Evolutionary conservation across 2,329 filamentous ascomycete genomes (phyloP), one percentile per base, ranked within the genome.

Genomic region (Massarina eburnea): DNA sequence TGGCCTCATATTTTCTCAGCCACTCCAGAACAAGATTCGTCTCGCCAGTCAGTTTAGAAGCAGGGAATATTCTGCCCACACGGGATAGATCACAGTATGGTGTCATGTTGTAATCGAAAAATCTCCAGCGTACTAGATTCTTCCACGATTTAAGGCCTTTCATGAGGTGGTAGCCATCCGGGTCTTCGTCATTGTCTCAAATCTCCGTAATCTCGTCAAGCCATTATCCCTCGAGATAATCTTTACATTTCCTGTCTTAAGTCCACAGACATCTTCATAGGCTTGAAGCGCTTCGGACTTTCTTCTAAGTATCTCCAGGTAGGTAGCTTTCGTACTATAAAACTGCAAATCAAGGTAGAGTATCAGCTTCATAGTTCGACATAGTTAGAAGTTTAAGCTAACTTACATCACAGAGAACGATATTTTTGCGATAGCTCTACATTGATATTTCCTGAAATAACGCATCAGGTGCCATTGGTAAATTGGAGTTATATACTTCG

Each of bases 201-300:
- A 50, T 26, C 5, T 8, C 14, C 9, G 46, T 42, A 3, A 52
- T 49, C n/a, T 46, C 35, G n/a, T 46, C 49, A 2, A 49, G 32
- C 2, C 10, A 14, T 14, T 19, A 49, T 12, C 43, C 39, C 8
- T 9, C 3, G 15, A 52, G 17, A 14, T 8, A n/a, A 5, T n/a
- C 30, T 33, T 21, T 12, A n/a, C 17, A 1, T 41, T 18, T 6
- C 44, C 43, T 6, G 38, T 26, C 8, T 22, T 12, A 7, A 43
- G 22, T 7, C 30, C 29, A 17, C 39, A 10, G 27, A 43, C 46
- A 20, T 46, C 34, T 3, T 46, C 39, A 39, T 41, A 46, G 9
- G 35, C n/a, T n/a, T 4, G 39, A 12, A 52, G 26, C 12, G 49
- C 49, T 2, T 21, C 26, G 8, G 42, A 37, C 7, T 37, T 29